Conservation (phyloP, 2,329 filamentous ascomycete species). For the Xylariaceae sp. region DNA sequence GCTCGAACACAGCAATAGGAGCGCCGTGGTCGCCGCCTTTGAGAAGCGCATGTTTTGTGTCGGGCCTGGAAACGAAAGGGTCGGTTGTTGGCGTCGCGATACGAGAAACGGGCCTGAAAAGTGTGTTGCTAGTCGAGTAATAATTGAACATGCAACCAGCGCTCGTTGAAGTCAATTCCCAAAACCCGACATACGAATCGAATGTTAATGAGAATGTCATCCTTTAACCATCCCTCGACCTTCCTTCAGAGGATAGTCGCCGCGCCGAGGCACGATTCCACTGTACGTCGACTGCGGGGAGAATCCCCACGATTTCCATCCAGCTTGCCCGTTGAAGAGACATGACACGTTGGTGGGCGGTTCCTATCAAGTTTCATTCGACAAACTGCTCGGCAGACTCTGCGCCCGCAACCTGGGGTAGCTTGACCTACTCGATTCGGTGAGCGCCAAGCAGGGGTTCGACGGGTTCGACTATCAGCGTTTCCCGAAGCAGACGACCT, state of each 20-base stretch:
- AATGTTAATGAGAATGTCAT: background rate
- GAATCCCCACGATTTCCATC: background rate
- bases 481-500: too few species aligned
- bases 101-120: background rate
- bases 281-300: conserved; percentile 3
- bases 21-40: conserved; percentile 4
- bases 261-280: background rate
- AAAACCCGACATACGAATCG: background rate
- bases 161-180: background rate
- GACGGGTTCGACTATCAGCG: too few species aligned
- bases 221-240: background rate
- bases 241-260: background rate
- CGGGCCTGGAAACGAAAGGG: too few species aligned
- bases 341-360: conserved; percentile 1
- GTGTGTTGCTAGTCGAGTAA: background rate
- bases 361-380: background rate
- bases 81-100: background rate
- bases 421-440: background rate
- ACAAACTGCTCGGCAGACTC: background rate
- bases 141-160: too few species aligned
- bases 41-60: conserved; percentile 10
- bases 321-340: background rate
- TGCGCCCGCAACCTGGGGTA: background rate
- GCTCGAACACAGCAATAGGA: conserved; percentile 3
- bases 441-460: background rate